Evolutionary conservation across 108 stramenopile species (phyloP).

Genomic region (Nitzschia sp.): DNA sequence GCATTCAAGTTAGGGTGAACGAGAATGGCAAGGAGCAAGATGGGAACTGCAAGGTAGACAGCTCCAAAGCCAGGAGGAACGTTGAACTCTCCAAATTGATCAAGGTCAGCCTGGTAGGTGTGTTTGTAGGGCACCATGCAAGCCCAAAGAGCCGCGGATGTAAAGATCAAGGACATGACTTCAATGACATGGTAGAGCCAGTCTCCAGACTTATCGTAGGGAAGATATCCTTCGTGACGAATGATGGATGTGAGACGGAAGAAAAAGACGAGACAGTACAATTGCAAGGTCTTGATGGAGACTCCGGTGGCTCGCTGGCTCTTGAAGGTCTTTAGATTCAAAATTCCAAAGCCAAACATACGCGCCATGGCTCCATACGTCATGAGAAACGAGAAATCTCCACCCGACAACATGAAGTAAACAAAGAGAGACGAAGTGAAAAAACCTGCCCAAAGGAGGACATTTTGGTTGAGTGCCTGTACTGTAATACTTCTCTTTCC

Average conservation of each 20-base stretch:
- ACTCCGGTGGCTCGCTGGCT: slow-evolving; percentile 87
- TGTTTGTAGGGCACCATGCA: slow-evolving; percentile 79
- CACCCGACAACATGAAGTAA: slow-evolving; percentile 86
- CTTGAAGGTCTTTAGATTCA: slow-evolving; percentile 88
- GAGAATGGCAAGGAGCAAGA: slow-evolving; percentile 80
- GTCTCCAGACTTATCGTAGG: slow-evolving; percentile 98
- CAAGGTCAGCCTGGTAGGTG: slow-evolving; percentile 87
- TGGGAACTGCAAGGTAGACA: slow-evolving; percentile 85
- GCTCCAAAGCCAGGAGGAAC: slow-evolving; percentile 81
- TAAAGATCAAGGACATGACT: slow-evolving; percentile 77
- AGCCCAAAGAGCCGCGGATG: slow-evolving; percentile 69
- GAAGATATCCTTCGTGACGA: slow-evolving; percentile 97
- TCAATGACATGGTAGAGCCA: slow-evolving; percentile 97
- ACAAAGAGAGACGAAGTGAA: slow-evolving; percentile 89
- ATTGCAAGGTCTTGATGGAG: slow-evolving; percentile 92
- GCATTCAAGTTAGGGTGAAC: slow-evolving; percentile 93
- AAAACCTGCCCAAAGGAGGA: slow-evolving; percentile 92
- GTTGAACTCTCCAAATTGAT: slow-evolving; percentile 91
- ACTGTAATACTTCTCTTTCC: slow-evolving; percentile 84
- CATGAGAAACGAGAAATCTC: slow-evolving; percentile 98
- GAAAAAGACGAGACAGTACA: slow-evolving; percentile 90
- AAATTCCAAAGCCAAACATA: slow-evolving; percentile 94
- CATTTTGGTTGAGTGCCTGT: slow-evolving; percentile 81
- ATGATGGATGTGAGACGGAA: slow-evolving; percentile 93
- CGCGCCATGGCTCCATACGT: slow-evolving; percentile 96